Evolutionary conservation across 2,329 filamentous ascomycete genomes (phyloP), one percentile per base, ranked within the genome.

Genomic region (Aspergillus candidus): DNA sequence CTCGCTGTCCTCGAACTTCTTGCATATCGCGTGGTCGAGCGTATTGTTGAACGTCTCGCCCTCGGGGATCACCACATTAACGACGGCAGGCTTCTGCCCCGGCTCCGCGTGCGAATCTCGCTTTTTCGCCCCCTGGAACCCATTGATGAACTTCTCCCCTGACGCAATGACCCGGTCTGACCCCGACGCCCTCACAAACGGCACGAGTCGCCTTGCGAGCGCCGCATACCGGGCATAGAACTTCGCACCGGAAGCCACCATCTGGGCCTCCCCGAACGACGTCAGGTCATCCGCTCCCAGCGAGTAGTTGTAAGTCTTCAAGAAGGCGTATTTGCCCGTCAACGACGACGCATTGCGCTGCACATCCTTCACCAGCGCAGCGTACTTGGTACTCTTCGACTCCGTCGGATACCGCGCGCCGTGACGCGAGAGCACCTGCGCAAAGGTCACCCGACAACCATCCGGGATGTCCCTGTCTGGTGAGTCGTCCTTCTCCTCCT

Each of bases 321-420:
- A 69, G 59, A 94, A 94, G 12, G 76, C 74, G 57, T 81, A 88
- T 18, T 77, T 75, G 30, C 72, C 71, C 6, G 76, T 75, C 58
- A 86, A 91, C 0, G 66, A 64, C 6, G 64, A 70, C 29, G 67
- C 70, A 14, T 72, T 67, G 2, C 72, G 75, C 48, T 90, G 81
- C 48, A 96, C 84, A 38, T 77, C 77, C 22, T 74, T 62, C 41
- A 95, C 72, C 7, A 86, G 74, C 4, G 70, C 65, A 32, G 72
- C 75, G 67, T 94, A 95, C 6, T 65, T 60, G 10, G 63, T 60
- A 1, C 82, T 78, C 70, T 90, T 94, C 52, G 72, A 71, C 10
- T 69, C 58, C 0, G 89, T 94, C 1, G 90, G 90, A 60, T 88
- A 85, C 41, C 90, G 79, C 32, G 87, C 86, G 38, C 89, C 90